Conservation (phyloP, 352 stramenopile species). For the Phytophthora hibernalis region DNA sequence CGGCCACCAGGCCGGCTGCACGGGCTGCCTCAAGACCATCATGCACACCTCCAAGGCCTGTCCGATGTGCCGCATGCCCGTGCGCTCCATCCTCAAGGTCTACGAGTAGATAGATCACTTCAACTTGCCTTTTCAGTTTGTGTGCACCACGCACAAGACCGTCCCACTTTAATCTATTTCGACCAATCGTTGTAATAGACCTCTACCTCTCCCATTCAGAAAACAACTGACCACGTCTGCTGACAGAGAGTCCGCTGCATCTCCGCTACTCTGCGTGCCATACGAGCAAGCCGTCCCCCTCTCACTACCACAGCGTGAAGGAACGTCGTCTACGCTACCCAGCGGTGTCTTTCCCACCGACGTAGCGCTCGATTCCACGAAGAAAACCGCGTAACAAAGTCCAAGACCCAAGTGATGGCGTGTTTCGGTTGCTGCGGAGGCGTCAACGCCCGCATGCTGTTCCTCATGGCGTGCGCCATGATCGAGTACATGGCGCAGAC, state of each 20-base stretch:
- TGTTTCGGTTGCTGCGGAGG: conserved; percentile 66
- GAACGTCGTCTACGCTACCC: not conserved
- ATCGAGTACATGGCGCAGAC: conserved; percentile 82
- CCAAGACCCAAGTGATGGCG: conserved; percentile 25
- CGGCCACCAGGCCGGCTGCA: conserved; percentile 67
- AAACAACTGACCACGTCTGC: conserved; percentile 3
- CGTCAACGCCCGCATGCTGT: conserved; percentile 77
- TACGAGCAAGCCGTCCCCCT: not conserved
- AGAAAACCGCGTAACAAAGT: conserved; percentile 20
- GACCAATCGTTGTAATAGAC: conserved; percentile 27
- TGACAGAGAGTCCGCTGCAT: not conserved
- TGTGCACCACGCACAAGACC: conserved; percentile 13
- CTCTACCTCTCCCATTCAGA: conserved; percentile 18
- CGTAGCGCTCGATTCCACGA: conserved; percentile 8
- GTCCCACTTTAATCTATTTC: conserved; percentile 13
- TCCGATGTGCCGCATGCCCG: conserved; percentile 51
- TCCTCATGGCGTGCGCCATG: conserved; percentile 82
- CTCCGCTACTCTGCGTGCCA: conserved; percentile 1
- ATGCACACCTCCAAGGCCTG: conserved; percentile 42
- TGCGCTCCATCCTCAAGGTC: conserved; percentile 53
- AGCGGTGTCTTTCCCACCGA: not conserved
- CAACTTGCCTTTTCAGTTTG: conserved; percentile 12
- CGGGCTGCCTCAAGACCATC: conserved; percentile 47
- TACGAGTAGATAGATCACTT: conserved; percentile 32
- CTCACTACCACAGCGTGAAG: not conserved